Evolutionary conservation across 495 filamentous ascomycete species (phyloP).

Genomic region (Darksidea phi): DNA sequence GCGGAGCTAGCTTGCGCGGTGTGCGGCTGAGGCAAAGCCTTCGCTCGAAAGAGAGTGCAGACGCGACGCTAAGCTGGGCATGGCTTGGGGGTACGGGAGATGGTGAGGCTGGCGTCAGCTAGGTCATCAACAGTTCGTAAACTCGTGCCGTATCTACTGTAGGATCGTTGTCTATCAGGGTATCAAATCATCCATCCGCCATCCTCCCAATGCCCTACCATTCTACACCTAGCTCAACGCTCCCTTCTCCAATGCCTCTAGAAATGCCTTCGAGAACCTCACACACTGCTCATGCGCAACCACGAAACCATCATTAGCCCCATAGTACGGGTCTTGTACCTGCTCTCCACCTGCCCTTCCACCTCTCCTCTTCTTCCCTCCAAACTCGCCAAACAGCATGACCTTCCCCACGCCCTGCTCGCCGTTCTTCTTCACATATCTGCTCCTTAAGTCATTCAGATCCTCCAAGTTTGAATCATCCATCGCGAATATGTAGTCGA

Average conservation of each 20-base stretch:
- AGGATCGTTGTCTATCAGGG: constrained; percentile 13
- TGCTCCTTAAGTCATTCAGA: constrained; percentile 58
- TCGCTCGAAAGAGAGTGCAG: neutral
- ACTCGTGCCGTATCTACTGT: neutral
- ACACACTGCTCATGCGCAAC: constrained; percentile 79
- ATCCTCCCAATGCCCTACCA: neutral
- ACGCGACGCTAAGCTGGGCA: neutral
- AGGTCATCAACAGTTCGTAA: neutral
- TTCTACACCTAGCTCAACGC: constrained; percentile 4
- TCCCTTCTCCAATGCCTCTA: constrained; percentile 47
- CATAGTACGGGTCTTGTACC: constrained; percentile 93
- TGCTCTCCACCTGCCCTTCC: constrained; percentile 61
- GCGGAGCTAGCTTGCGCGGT: neutral
- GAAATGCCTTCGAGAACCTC: constrained; percentile 75
- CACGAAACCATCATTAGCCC: constrained; percentile 76
- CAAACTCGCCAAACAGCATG: constrained; percentile 83
- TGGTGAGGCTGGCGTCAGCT: too few species aligned
- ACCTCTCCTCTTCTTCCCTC: constrained; percentile 53
- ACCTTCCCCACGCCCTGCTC: constrained; percentile 53
- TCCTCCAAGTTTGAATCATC: constrained; percentile 79
- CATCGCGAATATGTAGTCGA: constrained; percentile 96
- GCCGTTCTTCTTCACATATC: constrained; percentile 50
- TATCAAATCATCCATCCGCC: constrained; percentile 18
- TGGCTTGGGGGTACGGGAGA: too few species aligned
- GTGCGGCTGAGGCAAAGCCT: neutral